Percentiles rank a stretch among this genome's conserved stretches.
Evolutionary conservation across 2,329 filamentous ascomycete genomes (phyloP).

Genomic region (Phialemoniopsis sp.): DNA sequence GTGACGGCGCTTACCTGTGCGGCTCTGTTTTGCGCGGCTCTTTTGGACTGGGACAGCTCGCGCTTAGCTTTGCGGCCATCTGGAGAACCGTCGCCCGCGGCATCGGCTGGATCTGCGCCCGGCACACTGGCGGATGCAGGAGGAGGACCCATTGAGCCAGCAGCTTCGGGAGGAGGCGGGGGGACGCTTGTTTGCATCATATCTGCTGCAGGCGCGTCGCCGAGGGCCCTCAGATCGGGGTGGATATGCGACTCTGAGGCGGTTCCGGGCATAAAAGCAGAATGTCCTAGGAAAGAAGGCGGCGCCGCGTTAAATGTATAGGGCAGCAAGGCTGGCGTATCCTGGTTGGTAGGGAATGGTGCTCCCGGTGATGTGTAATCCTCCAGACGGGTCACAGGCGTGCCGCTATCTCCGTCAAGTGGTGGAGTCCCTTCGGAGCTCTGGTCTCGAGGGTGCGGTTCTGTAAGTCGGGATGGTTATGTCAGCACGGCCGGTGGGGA

Average conservation of each 20-base stretch:
- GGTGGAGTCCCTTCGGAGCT: no score
- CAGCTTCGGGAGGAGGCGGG: constrained; percentile 13
- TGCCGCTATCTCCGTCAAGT: no score
- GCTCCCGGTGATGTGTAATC: no score
- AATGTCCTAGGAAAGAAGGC: no score
- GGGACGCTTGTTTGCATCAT: neutral
- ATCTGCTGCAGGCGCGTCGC: neutral
- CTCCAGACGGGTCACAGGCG: no score
- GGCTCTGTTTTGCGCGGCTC: constrained; percentile 92
- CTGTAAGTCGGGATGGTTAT: no score
- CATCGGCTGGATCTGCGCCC: constrained; percentile 16
- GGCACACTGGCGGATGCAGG: constrained; percentile 13
- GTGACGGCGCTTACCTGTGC: constrained; percentile 95
- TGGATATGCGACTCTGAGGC: constrained; percentile 9
- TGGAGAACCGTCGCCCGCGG: constrained; percentile 27
- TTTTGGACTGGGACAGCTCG: constrained; percentile 91
- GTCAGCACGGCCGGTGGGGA: no score
- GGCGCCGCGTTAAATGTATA: no score
- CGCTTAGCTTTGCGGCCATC: constrained; percentile 77
- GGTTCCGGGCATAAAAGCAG: neutral
- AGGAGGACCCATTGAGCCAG: constrained; percentile 20
- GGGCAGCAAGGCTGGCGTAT: no score
- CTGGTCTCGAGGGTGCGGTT: no score
- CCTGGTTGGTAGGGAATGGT: no score
- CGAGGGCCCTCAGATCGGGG: constrained; percentile 6